phyloP scores from a whole-genome alignment of 2,329 filamentous ascomycete genomes.

The Paracamarosporium sp. region DNA sequence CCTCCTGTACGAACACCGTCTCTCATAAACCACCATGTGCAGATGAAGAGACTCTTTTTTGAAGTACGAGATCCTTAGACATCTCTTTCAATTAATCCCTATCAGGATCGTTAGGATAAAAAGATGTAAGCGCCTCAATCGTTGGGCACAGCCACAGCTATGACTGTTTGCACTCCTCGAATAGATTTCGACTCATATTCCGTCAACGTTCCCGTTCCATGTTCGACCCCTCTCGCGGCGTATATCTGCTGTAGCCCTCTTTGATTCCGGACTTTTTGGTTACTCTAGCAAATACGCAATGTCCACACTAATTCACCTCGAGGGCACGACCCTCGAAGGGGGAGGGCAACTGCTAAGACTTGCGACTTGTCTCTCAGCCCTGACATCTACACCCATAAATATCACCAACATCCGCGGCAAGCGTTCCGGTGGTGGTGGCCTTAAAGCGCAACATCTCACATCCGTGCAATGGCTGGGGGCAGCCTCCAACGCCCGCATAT shows the following conservation, averaged over 20 bases:
- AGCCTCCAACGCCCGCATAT: constrained; percentile 54
- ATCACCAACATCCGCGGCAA: constrained; percentile 63
- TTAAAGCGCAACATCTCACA: constrained; percentile 65
- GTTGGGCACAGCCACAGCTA: constrained; percentile 16
- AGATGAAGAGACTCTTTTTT: too few species aligned
- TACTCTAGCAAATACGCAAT: neutral
- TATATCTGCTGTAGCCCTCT: too few species aligned
- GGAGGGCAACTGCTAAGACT: constrained; percentile 68
- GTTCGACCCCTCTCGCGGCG: neutral
- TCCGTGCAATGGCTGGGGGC: constrained; percentile 60
- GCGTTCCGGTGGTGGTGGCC: constrained; percentile 57
- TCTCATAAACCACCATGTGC: too few species aligned
- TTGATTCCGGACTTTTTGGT: too few species aligned
- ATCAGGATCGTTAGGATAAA: neutral
- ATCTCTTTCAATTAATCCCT: too few species aligned
- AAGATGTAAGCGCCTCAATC: neutral
- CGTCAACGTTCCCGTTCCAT: neutral
- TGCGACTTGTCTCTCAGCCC: constrained; percentile 61
- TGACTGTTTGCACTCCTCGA: neutral
- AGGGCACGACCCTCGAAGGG: constrained; percentile 66
- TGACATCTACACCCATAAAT: constrained; percentile 58
- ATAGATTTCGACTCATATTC: constrained; percentile 23
- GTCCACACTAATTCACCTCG: constrained; percentile 43
- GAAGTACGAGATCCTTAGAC: too few species aligned
- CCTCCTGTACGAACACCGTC: too few species aligned